Percentiles rank a stretch among this genome's conserved stretches.
phyloP scores from a whole-genome alignment of 2,329 filamentous ascomycete species.

The Dactylellina haptotyla region DNA sequence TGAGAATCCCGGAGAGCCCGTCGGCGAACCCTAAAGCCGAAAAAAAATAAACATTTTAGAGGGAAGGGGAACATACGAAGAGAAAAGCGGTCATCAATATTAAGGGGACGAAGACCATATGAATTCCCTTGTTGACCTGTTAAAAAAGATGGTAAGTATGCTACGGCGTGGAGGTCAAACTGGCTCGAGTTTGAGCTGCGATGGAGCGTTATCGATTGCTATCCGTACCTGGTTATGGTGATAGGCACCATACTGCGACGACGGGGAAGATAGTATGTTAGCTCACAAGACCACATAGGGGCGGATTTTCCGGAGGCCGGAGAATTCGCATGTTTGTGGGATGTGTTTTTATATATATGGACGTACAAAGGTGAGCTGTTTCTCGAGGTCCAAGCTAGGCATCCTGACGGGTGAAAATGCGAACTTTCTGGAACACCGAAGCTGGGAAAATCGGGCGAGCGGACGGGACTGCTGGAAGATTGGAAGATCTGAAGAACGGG shows the following conservation, averaged over 20 bases:
- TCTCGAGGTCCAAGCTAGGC: conserved; percentile 76
- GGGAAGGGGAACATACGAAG: conserved; percentile 68
- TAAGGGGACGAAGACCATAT: conserved; percentile 80
- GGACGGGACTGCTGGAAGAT: background rate
- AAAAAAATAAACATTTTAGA: too few relatives aligned
- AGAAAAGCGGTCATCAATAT: conserved; percentile 77
- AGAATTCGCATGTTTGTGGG: background rate
- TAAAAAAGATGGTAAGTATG: conserved; percentile 22
- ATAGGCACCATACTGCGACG: conserved; percentile 79
- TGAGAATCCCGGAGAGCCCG: conserved; percentile 22
- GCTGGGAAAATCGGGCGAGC: conserved; percentile 12
- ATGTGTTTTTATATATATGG: background rate
- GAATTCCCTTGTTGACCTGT: conserved; percentile 77
- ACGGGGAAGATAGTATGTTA: conserved; percentile 28
- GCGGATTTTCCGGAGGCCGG: conserved; percentile 29
- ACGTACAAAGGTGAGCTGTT: conserved; percentile 82
- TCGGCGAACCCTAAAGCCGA: conserved; percentile 1
- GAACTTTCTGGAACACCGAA: conserved; percentile 6
- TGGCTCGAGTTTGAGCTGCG: conserved; percentile 57
- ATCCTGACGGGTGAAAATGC: conserved; percentile 42
- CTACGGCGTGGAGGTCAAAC: conserved; percentile 53
- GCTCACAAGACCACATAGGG: conserved; percentile 17
- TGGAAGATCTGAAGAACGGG: background rate
- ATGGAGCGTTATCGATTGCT: conserved; percentile 1
- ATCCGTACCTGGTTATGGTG: conserved; percentile 72